These are phyloP conservation scores for Cercis canadensis DNA, from an alignment of 306 rosid species.

Conservation along the genomic window DNA sequence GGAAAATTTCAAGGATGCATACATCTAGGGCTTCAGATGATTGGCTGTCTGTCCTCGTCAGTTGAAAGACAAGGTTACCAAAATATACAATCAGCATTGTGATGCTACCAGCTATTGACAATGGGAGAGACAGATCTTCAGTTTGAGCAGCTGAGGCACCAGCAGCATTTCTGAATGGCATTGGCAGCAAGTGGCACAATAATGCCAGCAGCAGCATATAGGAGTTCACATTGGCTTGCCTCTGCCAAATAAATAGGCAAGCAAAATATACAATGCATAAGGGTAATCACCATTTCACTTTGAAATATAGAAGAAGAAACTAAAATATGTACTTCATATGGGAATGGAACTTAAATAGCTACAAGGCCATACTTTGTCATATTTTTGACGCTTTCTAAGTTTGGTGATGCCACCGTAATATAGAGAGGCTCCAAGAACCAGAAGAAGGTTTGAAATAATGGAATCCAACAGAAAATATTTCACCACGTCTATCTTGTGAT, in stretches of 20 bases:
- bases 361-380: constrained; percentile 61
- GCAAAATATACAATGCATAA: background rate
- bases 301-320: no score
- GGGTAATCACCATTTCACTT: constrained; percentile 11
- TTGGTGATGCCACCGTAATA: constrained; percentile 84
- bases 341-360: no score
- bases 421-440: constrained; percentile 92
- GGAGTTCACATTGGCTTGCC: constrained; percentile 88
- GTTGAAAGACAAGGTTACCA: constrained; percentile 75
- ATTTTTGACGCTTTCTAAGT: constrained; percentile 60
- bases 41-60: constrained; percentile 72
- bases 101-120: constrained; percentile 80
- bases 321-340: no score
- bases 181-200: constrained; percentile 81
- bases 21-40: constrained; percentile 76
- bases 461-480: constrained; percentile 94
- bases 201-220: constrained; percentile 61
- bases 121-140: constrained; percentile 48
- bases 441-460: constrained; percentile 88
- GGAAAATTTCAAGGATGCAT: constrained; percentile 26
- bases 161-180: constrained; percentile 52
- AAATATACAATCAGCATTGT: constrained; percentile 73
- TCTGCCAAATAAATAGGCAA: constrained; percentile 46
- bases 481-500: constrained; percentile 66
- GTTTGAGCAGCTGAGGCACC: constrained; percentile 43